Evolutionary conservation across 768 basidiomycete species (phyloP), one percentile per base, ranked within the genome.

Genomic region (Mycena polygramma): DNA sequence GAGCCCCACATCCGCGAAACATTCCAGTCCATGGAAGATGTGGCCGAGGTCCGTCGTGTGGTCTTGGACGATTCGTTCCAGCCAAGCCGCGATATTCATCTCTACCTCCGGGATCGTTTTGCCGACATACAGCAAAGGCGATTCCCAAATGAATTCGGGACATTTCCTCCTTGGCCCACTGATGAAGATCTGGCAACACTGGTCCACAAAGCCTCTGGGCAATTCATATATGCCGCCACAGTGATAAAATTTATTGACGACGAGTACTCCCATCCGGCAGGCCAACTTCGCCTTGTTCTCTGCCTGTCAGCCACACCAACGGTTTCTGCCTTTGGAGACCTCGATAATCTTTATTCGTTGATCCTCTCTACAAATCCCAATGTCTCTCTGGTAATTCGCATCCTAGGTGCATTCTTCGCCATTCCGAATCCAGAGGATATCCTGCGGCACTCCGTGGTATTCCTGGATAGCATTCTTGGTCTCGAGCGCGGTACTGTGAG

Each of bases 221-320:
- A 78, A 13, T 80, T 80, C 54, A 76, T 78, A 13, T 77, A 77
- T 54, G 73, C 78, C 2, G 45, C 78, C 26, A 77, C 79, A 1
- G 75, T 79, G 8, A 61, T 77, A 57, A 76, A 76, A 53, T 79
- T 76, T 49, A 71, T 79, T 10, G 76, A 72, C 24, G 69, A 69
- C 20, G 58, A 70, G 26, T 55, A 60, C 26, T 60, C 22, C 11
- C 35, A 61, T 54, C 70, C 70, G 4, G 65, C 24, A 35, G 65
- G 62, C 6, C 54, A 62, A 13, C 68, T 66, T 24, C n/a, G 39
- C 5, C 26, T 57, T 10, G 39, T 74, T 2, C 62, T 66, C 9
- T 30, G 30, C 53, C 10, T 65, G 59, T 58, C 51, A 5, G 4
- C 14, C 11, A 30, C 59, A 13, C 20, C 41, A 9, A 37, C 35